These are phyloP conservation scores for Rhizopus arrhizus DNA, from an alignment of 371 early-diverging fungal genomes.

Conservation along the genomic window DNA sequence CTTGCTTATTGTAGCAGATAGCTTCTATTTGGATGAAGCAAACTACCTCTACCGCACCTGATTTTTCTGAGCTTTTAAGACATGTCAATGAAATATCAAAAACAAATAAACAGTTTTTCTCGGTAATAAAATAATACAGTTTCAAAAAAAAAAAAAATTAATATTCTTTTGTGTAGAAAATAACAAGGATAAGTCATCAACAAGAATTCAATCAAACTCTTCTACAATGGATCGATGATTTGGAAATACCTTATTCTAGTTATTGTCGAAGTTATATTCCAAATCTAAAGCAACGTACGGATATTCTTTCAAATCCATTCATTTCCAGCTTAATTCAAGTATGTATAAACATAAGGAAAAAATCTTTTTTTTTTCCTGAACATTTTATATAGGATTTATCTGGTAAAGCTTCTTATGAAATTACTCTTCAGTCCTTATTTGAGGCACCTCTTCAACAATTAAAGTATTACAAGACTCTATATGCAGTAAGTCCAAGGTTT, in stretches of 20 bases:
- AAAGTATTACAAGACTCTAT: constrained; percentile 53
- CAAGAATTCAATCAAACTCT: constrained; percentile 47
- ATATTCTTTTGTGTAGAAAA: constrained; percentile 24
- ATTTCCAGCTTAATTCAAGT: constrained; percentile 34
- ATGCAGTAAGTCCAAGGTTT: constrained; percentile 36
- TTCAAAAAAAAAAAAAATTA: not conserved
- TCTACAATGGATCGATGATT: constrained; percentile 58
- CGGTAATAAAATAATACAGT: constrained; percentile 26
- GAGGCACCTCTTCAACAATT: constrained; percentile 50
- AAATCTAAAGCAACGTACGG: constrained; percentile 41
- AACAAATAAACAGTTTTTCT: constrained; percentile 51
- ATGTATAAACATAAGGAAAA: not conserved
- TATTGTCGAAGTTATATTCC: constrained; percentile 43
- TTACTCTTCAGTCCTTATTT: constrained; percentile 49
- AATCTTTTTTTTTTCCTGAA: not conserved
- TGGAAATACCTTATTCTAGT: constrained; percentile 56
- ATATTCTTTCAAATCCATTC: constrained; percentile 36
- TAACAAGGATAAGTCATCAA: constrained; percentile 32
- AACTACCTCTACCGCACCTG: constrained; percentile 47
- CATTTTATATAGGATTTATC: constrained; percentile 33
- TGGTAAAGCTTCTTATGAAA: constrained; percentile 23
- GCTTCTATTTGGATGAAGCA: constrained; percentile 57
- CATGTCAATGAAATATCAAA: constrained; percentile 41
- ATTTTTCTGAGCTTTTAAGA: constrained; percentile 50
- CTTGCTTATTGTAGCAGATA: constrained; percentile 41